Evolutionary conservation across 2,329 filamentous ascomycete genomes (phyloP), one percentile per base, ranked within the genome.

Genomic region (Aspergillus hiratsukae): DNA sequence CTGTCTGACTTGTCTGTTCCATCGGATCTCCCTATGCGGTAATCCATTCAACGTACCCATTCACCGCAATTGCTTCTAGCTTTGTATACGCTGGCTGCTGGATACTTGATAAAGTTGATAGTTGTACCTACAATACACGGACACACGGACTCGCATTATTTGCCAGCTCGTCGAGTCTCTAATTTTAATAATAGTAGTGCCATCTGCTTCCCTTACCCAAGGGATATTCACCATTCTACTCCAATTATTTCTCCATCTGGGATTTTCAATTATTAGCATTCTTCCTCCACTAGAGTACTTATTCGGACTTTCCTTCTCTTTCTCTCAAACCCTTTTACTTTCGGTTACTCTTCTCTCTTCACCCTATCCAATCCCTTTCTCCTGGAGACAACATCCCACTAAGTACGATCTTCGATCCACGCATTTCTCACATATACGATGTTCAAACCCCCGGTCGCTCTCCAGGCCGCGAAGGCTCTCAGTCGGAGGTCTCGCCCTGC

Each of bases 401-500:
- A 21, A 49, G 27, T 17, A 25, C 43, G 45, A 49, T 52, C 29
- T 2, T 52, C 14, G 27, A 35, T 19, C 35, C 19, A 40, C 25
- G 29, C 5, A 3, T 28, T 19, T 11, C 25, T 23, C 25, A 10
- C 50, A 51, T 27, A 46, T 52, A 57, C 29, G 56, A 72, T 74
- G 67, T 67, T 72, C 64, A 69, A 61, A 37, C 61, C 66, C 28
- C 48, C 63, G 48, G 52, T 68, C 54, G 51, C 65, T 54, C 65
- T 69, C 45, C 65, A 65, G 53, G 64, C 65, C 56, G 31, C 64
- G 35, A 69, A 61, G 54, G 64, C 64, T 28, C 53, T 67, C 23
- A 59, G 40, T 53, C 61, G 61, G 27, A 52, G 52, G 23, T 4
- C 61, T 29, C 67, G 64, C 25, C 66, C 65, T 17, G 58, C 61